Evolutionary conservation across 768 basidiomycete species (phyloP).

Genomic region (Glaciozyma antarctica): DNA sequence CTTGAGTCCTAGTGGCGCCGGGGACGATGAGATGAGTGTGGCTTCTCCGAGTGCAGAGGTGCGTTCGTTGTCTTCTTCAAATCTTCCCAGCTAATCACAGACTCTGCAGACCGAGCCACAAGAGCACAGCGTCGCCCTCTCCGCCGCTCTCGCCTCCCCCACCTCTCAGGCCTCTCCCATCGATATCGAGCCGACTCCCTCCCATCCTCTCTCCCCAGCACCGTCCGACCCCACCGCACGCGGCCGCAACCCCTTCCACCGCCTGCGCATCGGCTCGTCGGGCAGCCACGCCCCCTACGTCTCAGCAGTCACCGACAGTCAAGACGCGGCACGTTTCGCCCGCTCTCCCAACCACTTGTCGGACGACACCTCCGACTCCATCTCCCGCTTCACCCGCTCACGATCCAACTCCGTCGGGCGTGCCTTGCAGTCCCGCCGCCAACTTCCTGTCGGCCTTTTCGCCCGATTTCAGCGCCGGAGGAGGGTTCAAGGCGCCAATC

Average conservation of each 20-base stretch:
- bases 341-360: background rate
- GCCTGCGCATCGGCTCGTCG: background rate
- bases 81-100: background rate
- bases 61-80: background rate
- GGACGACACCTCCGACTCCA: background rate
- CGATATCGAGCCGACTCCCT: background rate
- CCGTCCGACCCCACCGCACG: background rate
- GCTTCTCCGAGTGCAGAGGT: background rate
- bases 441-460: conserved; percentile 31
- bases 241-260: background rate
- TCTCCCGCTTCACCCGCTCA: background rate
- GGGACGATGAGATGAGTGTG: background rate
- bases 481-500: background rate
- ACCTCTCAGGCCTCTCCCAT: conserved; percentile 2
- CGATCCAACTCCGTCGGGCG: background rate
- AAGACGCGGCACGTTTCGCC: background rate
- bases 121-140: background rate
- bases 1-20: background rate
- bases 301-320: background rate
- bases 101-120: background rate
- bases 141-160: background rate
- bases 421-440: conserved; percentile 17
- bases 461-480: background rate
- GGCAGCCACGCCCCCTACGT: background rate
- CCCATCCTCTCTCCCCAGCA: background rate